phyloP scores from a whole-genome alignment of 345 rosid genomes.

The Litchi chinensis region DNA sequence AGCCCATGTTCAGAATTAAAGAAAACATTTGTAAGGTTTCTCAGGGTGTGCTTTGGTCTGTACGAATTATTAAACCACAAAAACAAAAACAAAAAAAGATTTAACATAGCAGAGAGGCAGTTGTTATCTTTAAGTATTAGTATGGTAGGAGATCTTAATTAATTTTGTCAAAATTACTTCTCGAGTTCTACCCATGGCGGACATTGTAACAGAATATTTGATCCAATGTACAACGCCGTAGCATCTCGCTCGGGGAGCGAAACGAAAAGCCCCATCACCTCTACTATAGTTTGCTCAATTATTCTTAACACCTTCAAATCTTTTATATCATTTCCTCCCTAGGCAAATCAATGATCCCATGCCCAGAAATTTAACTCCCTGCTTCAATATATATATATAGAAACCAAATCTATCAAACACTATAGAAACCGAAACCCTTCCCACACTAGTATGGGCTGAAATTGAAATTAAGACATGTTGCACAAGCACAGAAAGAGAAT shows the following conservation, averaged over 20 bases:
- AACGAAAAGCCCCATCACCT: background rate
- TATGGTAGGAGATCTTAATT: too few species aligned
- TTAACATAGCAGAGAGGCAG: background rate
- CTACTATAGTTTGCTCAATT: background rate
- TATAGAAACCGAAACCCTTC: background rate
- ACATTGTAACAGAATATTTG: background rate
- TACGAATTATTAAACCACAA: too few species aligned
- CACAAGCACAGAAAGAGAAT: background rate
- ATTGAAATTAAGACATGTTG: background rate
- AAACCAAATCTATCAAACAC: too few species aligned
- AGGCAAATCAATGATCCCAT: background rate
- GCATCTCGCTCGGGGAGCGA: background rate
- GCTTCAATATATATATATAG: background rate
- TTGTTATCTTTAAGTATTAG: background rate
- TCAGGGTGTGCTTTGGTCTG: background rate
- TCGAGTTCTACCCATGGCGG: too few species aligned
- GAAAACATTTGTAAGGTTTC: background rate
- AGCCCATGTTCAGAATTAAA: too few species aligned
- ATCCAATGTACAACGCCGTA: background rate
- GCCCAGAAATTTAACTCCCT: background rate
- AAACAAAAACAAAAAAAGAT: background rate
- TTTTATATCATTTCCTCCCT: background rate
- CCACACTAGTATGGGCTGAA: background rate
- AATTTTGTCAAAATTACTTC: too few species aligned
- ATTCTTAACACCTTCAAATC: background rate